phyloP scores from a whole-genome alignment of 768 basidiomycete genomes.

The Suillus paluster region DNA sequence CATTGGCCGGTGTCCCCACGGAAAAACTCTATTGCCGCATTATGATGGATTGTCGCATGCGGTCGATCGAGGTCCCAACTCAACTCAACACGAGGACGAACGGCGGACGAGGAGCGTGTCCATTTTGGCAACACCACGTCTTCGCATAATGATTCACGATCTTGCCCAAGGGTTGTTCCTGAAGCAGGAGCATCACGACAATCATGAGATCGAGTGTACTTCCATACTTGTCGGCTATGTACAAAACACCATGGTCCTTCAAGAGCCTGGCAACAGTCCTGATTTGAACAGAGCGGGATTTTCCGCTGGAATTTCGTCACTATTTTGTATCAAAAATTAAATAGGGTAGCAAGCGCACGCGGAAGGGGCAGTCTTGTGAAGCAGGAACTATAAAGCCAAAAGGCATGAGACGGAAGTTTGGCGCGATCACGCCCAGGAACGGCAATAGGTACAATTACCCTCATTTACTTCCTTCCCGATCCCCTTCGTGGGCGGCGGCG shows the following conservation, averaged over 20 bases:
- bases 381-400: neutral
- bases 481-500: slow-evolving; percentile 21
- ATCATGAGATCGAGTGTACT: neutral
- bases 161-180: slow-evolving; percentile 87
- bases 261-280: slow-evolving; percentile 72
- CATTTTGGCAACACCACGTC: slow-evolving; percentile 41
- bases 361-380: slow-evolving; percentile 76
- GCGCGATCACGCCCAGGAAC: slow-evolving; percentile 86
- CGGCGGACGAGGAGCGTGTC: slow-evolving; percentile 43
- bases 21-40: slow-evolving; percentile 73
- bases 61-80: slow-evolving; percentile 71
- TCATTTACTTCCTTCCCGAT: slow-evolving; percentile 59
- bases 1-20: slow-evolving; percentile 54
- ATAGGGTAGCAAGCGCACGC: slow-evolving; percentile 78
- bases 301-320: slow-evolving; percentile 84
- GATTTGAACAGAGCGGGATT: slow-evolving; percentile 70
- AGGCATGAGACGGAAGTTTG: neutral
- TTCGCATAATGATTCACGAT: slow-evolving; percentile 70
- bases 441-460: slow-evolving; percentile 82
- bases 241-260: slow-evolving; percentile 64
- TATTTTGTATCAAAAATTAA: slow-evolving; percentile 80
- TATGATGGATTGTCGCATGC: slow-evolving; percentile 64
- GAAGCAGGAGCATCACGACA: slow-evolving; percentile 5
- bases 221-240: slow-evolving; percentile 85
- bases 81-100: slow-evolving; percentile 76